Percentiles rank a stretch among this genome's conserved stretches.
phyloP scores from a whole-genome alignment of 805 yeast genomes.

The Hanseniaspora hatyaiensis region DNA sequence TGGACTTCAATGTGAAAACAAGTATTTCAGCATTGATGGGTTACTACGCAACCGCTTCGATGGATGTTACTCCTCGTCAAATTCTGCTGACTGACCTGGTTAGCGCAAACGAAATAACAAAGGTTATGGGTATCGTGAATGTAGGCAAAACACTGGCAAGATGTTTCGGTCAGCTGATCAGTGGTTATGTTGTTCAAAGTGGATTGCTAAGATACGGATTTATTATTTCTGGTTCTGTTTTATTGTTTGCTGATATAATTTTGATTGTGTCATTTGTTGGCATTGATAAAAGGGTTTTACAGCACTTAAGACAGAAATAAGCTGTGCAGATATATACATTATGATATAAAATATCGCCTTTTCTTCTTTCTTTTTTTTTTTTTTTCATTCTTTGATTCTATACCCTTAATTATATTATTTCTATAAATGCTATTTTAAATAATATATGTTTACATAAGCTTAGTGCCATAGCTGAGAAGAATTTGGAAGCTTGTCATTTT shows the following conservation, averaged over 20 bases:
- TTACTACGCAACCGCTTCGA: slow-evolving; percentile 55
- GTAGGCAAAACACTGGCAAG: slow-evolving; percentile 78
- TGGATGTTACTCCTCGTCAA: slow-evolving; percentile 91
- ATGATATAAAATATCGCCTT: too few species aligned
- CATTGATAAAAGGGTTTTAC: slow-evolving; percentile 26
- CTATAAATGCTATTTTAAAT: neutral
- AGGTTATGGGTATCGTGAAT: slow-evolving; percentile 75
- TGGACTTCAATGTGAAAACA: slow-evolving; percentile 27
- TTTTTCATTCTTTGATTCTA: neutral
- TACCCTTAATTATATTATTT: neutral
- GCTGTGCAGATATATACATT: too few species aligned
- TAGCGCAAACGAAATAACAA: slow-evolving; percentile 51
- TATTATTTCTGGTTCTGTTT: slow-evolving; percentile 40
- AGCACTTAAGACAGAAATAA: slow-evolving; percentile 18
- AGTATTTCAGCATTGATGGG: slow-evolving; percentile 44
- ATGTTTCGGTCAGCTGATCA: slow-evolving; percentile 66
- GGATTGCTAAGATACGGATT: slow-evolving; percentile 41
- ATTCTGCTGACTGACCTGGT: slow-evolving; percentile 61
- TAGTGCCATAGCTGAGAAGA: too few species aligned
- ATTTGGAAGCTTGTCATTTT: too few species aligned
- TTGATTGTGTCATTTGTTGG: slow-evolving; percentile 28
- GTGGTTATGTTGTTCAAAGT: slow-evolving; percentile 57
- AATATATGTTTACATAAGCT: neutral
- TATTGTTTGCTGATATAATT: slow-evolving; percentile 32
- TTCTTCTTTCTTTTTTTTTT: neutral